Evolutionary conservation across 169 alveolate species (phyloP).

Genomic region (Eimeria sp.): DNA sequence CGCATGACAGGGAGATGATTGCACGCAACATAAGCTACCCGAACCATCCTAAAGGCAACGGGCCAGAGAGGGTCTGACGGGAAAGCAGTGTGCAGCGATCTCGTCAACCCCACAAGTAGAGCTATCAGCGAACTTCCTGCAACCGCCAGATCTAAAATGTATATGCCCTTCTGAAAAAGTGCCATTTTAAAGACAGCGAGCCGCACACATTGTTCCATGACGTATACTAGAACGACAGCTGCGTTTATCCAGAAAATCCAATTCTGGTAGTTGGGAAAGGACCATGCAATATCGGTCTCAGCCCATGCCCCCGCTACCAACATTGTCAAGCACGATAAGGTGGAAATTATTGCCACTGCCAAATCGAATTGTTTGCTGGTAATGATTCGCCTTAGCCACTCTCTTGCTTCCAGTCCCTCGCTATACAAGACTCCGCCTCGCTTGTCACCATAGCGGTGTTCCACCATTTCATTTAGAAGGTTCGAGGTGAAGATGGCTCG

Average conservation of each 20-base stretch:
- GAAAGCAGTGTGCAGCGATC: conserved; percentile 30
- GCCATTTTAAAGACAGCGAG: conserved; percentile 4
- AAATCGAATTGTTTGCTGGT: conserved; percentile 47
- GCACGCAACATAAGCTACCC: conserved; percentile 69
- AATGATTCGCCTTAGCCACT: conserved; percentile 35
- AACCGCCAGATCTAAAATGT: conserved; percentile 45
- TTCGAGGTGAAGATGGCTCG: conserved; percentile 48
- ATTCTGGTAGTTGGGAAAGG: conserved; percentile 25
- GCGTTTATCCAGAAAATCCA: conserved; percentile 65
- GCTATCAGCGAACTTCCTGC: conserved; percentile 21
- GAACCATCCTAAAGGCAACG: conserved; percentile 71
- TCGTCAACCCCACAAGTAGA: conserved; percentile 22
- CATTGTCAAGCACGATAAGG: conserved; percentile 39
- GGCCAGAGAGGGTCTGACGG: conserved; percentile 77
- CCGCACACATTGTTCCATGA: conserved; percentile 43
- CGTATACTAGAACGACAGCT: conserved; percentile 15
- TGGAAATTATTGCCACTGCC: conserved; percentile 55
- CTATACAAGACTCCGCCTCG: neutral
- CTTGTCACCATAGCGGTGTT: neutral
- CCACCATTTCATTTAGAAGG: neutral
- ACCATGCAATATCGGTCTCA: conserved; percentile 29
- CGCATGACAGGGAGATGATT: conserved; percentile 62
- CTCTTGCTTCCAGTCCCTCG: conserved; percentile 37
- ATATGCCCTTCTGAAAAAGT: conserved; percentile 20
- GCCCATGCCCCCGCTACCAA: conserved; percentile 71